phyloP scores from a whole-genome alignment of 2,329 filamentous ascomycete species.

The Exophiala dermatitidis region DNA sequence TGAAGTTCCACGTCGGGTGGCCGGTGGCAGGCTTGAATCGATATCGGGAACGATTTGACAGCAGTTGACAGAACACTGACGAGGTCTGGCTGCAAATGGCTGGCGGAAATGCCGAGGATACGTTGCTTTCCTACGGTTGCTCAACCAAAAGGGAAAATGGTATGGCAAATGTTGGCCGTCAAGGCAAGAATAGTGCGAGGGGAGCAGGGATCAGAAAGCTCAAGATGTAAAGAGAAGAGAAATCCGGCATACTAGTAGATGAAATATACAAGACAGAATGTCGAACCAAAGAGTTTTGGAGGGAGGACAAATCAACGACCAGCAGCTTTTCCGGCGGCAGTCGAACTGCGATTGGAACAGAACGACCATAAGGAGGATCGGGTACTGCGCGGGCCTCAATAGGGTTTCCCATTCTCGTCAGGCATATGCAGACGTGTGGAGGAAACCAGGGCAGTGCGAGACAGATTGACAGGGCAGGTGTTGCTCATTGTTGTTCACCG shows the following conservation, averaged over 20 bases:
- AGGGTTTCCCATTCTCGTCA: background rate
- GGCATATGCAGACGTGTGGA: background rate
- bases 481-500: background rate
- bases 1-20: background rate
- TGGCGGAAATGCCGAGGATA: background rate
- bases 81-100: background rate
- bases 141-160: background rate
- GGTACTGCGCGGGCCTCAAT: background rate
- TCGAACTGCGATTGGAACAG: background rate
- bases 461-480: background rate
- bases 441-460: background rate
- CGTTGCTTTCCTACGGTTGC: background rate
- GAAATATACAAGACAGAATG: conserved; percentile 1
- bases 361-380: too few species aligned
- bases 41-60: background rate
- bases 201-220: background rate
- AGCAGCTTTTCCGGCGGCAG: conserved; percentile 4
- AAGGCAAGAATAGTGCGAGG: background rate
- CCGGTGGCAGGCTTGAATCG: background rate
- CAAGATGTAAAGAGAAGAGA: too few species aligned
- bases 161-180: background rate
- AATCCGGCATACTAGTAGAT: background rate
- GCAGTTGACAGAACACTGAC: background rate
- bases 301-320: conserved; percentile 3
- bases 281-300: background rate